Base-by-base conservation (phyloP, 352 stramenopile genomes). In the Globisporangium alternatum region DNA sequence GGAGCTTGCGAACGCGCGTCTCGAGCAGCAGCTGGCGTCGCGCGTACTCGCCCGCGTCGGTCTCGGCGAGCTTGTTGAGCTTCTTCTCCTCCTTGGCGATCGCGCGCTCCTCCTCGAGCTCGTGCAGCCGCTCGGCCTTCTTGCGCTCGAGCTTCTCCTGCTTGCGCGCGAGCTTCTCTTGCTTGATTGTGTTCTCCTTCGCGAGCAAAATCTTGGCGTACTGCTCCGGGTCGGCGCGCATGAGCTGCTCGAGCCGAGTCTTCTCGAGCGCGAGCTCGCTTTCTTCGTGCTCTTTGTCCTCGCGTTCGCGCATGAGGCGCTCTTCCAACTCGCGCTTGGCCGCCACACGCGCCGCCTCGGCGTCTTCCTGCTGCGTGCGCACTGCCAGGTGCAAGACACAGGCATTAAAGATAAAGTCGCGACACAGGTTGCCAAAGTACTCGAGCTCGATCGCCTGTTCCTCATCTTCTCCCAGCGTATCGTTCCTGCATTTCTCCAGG, bases 11-110 rank as follows among this genome's bases (percentile, higher is more conserved):
- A 7, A 81, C 65, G 5, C 82, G 77, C 19, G 57, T 74, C 30
- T 86, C 74, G 1, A 91, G 61, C 55, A 72, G 51, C 30, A 81
- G 65, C 48, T 79, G 77, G 22, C 80, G 77, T 3, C 74, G 74
- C 21, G 68, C 64, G 61, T 88, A 90, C 68, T 89, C 82, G 43
- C 55, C 43, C 21, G 61, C 44, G 30, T 87, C 75, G 2, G 45
- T 65, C 47, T 83, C 77, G 8, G 82, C 80, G 7, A 91, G 71
- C 21, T 67, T 74, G 59, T 86, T 65, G n/a, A 93, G 71, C 49
- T 75, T 70, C 30, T 79, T 81, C 31, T 89, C 75, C 54, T 91
- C 80, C 51, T 85, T 85, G 17, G 75, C 74, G 60, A 88, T 87
- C 41, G 77, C 77, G 25, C 79, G 67, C 63, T 86, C 78, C 44